Evolutionary conservation across 768 basidiomycete genomes (phyloP), one percentile per base, ranked within the genome.

Genomic region (Filobasidium floriforme): DNA sequence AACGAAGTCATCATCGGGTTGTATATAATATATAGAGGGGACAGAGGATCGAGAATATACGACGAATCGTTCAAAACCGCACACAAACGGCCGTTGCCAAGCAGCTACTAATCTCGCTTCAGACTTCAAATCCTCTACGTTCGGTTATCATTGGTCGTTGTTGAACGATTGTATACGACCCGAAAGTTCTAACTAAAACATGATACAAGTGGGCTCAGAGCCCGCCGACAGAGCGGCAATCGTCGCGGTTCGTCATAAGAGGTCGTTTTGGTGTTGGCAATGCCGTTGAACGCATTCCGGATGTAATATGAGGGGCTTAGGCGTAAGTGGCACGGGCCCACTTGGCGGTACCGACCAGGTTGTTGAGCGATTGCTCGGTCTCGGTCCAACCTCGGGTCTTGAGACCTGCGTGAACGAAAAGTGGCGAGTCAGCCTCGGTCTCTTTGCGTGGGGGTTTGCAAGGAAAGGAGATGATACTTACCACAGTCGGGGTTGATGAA

Each of bases 401-500:
- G 74, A 98, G 84, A 82, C 32, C 32, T 37, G 32, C 32, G 32
- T 4, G 4, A 37, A 37, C 32, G 32, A 37, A 4, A 37, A 37
- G 3, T n/a, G n/a, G 32, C 32, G 32, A 9, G 32, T 37, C 32
- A 37, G 32, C 32, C 32, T 37, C 32, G 9, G 32, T 9, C 32
- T 37, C 32, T 37, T 37, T 37, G 4, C 3, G 32, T 37, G 4
- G 9, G 3, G 4, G 32, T 37, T 37, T 37, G 32, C 32, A 37
- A 37, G 3, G 9, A 37, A n/a, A 9, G 9, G 9, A 37, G 4
- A 3, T 37, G 32, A 9, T 37, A 37, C 32, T 37, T 9, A 37
- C 94, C 96, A 77, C 94, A 97, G 80, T 97, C 94, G 66, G 94
- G 94, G 84, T 97, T 97, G 81, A 98, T 83, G 79, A 90, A 89